phyloP scores from a whole-genome alignment of 176 grass and related monocot species.

The Bolboschoenus planiculmis region DNA sequence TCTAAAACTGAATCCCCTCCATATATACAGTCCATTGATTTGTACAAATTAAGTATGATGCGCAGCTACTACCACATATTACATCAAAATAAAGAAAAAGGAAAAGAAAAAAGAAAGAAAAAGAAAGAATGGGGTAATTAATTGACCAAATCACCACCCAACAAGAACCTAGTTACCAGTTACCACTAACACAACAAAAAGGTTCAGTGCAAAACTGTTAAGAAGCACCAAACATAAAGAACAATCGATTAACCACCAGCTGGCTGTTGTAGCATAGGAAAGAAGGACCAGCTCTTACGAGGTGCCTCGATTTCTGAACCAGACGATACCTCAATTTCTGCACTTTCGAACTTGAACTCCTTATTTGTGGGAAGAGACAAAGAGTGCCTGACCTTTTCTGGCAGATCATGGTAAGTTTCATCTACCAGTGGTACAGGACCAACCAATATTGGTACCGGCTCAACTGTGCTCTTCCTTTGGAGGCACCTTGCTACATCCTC shows the following conservation, averaged over 20 bases:
- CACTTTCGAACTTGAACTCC: constrained; percentile 86
- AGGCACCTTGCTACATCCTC: constrained; percentile 83
- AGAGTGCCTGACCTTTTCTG: constrained; percentile 62
- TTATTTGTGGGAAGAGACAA: constrained; percentile 52
- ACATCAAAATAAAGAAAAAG: not conserved
- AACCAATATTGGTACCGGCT: not conserved
- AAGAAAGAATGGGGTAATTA: not conserved
- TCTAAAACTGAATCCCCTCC: not conserved
- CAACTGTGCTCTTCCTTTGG: constrained; percentile 53
- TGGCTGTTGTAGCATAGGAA: constrained; percentile 54
- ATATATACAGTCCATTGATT: constrained; percentile 2
- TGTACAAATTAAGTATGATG: not conserved
- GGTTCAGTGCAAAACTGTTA: constrained; percentile 5
- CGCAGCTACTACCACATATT: not conserved
- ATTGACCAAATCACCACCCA: not conserved
- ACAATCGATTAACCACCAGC: constrained; percentile 40
- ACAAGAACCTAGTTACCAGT: not conserved
- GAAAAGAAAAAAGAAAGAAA: not conserved
- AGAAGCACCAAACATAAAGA: not conserved
- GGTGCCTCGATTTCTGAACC: constrained; percentile 27
- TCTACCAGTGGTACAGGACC: constrained; percentile 21
- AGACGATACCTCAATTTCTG: constrained; percentile 43
- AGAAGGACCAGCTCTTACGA: constrained; percentile 67
- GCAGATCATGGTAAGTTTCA: constrained; percentile 65
- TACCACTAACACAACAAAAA: constrained; percentile 17